Conservation (phyloP, 805 yeast species). For the Sungouiella thailandica region DNA sequence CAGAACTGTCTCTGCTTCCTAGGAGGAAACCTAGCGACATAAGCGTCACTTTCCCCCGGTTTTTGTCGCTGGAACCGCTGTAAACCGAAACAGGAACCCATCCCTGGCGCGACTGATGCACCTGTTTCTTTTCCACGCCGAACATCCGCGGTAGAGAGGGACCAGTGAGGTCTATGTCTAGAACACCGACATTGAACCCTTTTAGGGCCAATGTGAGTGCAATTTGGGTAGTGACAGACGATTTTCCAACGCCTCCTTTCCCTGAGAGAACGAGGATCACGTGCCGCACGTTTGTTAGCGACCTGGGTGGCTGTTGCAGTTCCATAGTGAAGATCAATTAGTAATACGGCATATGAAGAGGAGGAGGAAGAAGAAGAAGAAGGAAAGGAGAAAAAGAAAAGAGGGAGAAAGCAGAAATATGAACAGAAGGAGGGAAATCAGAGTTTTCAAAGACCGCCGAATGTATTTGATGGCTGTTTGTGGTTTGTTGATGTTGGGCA, state of each 20-base stretch:
- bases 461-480: too few species aligned
- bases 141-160: slow-evolving; percentile 97
- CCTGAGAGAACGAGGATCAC: slow-evolving; percentile 83
- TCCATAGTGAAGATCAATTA: background rate
- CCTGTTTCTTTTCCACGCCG: slow-evolving; percentile 76
- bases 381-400: too few species aligned
- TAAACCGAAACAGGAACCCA: slow-evolving; percentile 82
- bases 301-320: slow-evolving; percentile 22
- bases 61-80: slow-evolving; percentile 7
- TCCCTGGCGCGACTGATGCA: slow-evolving; percentile 75
- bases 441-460: too few species aligned
- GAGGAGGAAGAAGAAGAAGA: too few species aligned
- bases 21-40: slow-evolving; percentile 89
- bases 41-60: slow-evolving; percentile 46
- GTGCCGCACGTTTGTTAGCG: slow-evolving; percentile 57
- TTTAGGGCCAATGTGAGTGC: slow-evolving; percentile 72
- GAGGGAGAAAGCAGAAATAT: too few species aligned
- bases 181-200: slow-evolving; percentile 84
- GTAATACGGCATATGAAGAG: too few species aligned
- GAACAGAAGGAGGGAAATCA: too few species aligned
- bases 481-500: too few species aligned
- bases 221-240: slow-evolving; percentile 90
- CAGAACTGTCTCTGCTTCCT: slow-evolving; percentile 79
- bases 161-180: slow-evolving; percentile 94
- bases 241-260: slow-evolving; percentile 96